phyloP scores from a whole-genome alignment of 768 basidiomycete genomes.

The Holtermanniella nyarrowii region DNA sequence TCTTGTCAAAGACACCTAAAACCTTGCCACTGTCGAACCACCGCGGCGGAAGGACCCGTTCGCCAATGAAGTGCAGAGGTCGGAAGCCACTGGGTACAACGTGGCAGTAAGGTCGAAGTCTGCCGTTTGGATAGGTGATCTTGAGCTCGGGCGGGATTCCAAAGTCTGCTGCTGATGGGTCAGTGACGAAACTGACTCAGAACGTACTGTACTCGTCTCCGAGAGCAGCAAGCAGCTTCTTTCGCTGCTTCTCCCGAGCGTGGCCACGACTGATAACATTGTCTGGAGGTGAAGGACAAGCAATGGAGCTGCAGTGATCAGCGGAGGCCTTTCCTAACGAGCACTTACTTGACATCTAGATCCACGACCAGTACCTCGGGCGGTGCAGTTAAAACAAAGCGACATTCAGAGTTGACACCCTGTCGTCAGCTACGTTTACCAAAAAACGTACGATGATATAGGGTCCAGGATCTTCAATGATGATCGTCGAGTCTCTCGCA shows the following conservation, averaged over 20 bases:
- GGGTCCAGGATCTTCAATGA: conserved; percentile 91
- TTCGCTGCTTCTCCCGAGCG: conserved; percentile 22
- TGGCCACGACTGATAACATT: conserved; percentile 51
- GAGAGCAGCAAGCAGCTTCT: conserved; percentile 16
- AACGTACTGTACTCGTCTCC: conserved; percentile 19
- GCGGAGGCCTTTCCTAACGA: neutral
- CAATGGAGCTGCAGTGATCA: conserved; percentile 53
- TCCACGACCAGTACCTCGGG: conserved; percentile 81
- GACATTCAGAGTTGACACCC: conserved; percentile 68
- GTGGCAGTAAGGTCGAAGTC: conserved; percentile 82
- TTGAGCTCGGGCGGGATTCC: conserved; percentile 65
- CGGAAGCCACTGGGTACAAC: conserved; percentile 70
- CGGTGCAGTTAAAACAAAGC: conserved; percentile 62
- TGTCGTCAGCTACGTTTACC: neutral
- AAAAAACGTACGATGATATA: conserved; percentile 65
- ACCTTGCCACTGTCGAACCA: conserved; percentile 93
- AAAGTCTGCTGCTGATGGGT: conserved; percentile 19
- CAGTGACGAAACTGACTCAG: neutral
- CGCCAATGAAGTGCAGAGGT: conserved; percentile 63
- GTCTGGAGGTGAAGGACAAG: conserved; percentile 50
- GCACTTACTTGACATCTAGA: conserved; percentile 51
- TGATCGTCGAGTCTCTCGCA: conserved; percentile 74
- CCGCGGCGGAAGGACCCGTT: conserved; percentile 76
- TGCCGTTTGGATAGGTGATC: conserved; percentile 84
- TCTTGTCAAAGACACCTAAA: conserved; percentile 78